Percentiles rank a stretch among this genome's conserved stretches.
phyloP scores from a whole-genome alignment of 768 basidiomycete genomes.

The Gloeophyllum trabeum region DNA sequence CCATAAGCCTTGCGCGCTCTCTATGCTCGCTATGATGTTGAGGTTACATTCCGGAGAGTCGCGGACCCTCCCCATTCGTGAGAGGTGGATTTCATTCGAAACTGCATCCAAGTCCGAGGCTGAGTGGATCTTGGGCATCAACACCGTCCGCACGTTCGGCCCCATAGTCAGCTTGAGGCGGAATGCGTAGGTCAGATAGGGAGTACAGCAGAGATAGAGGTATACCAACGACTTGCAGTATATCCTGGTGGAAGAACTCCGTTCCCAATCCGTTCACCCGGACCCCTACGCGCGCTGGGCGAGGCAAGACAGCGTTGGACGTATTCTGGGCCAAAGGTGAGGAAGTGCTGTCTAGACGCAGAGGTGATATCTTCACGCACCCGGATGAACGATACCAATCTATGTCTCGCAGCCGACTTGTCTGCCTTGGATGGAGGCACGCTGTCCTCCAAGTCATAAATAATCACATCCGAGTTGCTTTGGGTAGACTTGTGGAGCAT shows the following conservation, averaged over 20 bases:
- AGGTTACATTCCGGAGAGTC: slow-evolving; percentile 21
- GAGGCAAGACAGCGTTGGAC: slow-evolving; percentile 22
- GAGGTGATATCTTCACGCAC: slow-evolving; percentile 32
- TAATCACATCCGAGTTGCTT: slow-evolving; percentile 57
- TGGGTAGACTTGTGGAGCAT: slow-evolving; percentile 74
- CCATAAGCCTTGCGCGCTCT: slow-evolving; percentile 67
- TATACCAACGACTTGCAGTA: slow-evolving; percentile 41
- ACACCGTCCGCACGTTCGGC: slow-evolving; percentile 48
- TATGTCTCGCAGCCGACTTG: slow-evolving; percentile 46
- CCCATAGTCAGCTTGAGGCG: too few relatives aligned
- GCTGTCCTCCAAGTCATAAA: slow-evolving; percentile 88
- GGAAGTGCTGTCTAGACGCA: too few relatives aligned
- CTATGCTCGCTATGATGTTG: slow-evolving; percentile 70
- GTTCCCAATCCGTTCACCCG: slow-evolving; percentile 61
- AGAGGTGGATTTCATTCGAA: slow-evolving; percentile 29
- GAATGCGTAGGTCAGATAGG: slow-evolving; percentile 18
- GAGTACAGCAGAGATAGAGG: background rate
- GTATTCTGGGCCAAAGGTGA: background rate
- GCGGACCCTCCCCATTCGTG: too few relatives aligned
- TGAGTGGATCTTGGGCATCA: slow-evolving; percentile 79
- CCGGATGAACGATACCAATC: slow-evolving; percentile 42
- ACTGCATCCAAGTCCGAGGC: slow-evolving; percentile 53
- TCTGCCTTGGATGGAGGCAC: slow-evolving; percentile 49
- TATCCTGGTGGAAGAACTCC: slow-evolving; percentile 54
- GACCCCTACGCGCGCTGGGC: slow-evolving; percentile 46